Evolutionary conservation across 805 yeast genomes (phyloP).

Genomic region (Nakazawaea peltata): DNA sequence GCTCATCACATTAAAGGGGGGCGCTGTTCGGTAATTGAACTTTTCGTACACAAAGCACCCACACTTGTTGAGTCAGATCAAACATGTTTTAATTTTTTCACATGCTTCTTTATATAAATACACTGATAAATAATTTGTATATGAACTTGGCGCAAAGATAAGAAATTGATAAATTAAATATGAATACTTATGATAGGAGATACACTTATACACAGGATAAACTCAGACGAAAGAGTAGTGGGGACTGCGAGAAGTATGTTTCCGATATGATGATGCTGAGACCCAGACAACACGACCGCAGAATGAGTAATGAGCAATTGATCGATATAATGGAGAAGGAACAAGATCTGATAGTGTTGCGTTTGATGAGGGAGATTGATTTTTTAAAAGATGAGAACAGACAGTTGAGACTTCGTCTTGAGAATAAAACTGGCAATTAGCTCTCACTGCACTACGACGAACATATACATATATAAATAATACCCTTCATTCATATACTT

Average conservation of each 20-base stretch:
- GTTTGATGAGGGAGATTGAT: slow-evolving; percentile 55
- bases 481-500: slow-evolving; percentile 1
- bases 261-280: neutral
- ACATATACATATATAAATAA: too few species aligned
- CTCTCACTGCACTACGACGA: too few species aligned
- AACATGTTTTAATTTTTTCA: too few species aligned
- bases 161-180: too few species aligned
- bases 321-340: slow-evolving; percentile 62
- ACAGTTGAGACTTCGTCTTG: slow-evolving; percentile 24
- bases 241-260: neutral
- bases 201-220: neutral
- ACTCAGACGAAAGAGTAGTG: neutral
- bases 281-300: neutral
- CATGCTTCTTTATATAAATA: too few species aligned
- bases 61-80: too few species aligned
- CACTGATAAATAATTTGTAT: too few species aligned
- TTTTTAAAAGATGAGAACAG: slow-evolving; percentile 45
- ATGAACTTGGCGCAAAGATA: too few species aligned
- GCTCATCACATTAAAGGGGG: too few species aligned
- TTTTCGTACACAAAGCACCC: too few species aligned
- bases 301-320: slow-evolving; percentile 36
- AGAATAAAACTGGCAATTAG: too few species aligned
- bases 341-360: slow-evolving; percentile 67
- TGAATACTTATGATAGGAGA: neutral
- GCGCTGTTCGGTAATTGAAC: too few species aligned